These are phyloP conservation scores for Pseudophaeomoniella oleicola DNA, from an alignment of 2,329 filamentous ascomycete genomes.

Conservation along the genomic window DNA sequence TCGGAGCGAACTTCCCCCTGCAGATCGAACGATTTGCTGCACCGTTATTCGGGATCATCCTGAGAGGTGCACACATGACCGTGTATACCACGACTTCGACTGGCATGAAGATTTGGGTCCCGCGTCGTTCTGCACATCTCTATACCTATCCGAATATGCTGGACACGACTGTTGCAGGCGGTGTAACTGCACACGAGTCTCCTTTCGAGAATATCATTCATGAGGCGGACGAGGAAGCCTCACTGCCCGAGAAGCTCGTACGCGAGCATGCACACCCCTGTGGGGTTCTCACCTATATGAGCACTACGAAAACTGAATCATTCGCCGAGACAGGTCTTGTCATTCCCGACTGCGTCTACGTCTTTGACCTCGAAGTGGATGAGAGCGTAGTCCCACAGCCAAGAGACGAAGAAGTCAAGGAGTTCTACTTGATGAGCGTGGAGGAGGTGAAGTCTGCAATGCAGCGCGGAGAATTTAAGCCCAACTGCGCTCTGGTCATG, in stretches of 20 bases:
- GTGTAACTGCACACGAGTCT: slow-evolving; percentile 65
- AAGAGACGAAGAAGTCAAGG: slow-evolving; percentile 77
- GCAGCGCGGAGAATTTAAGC: slow-evolving; percentile 66
- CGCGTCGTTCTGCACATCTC: slow-evolving; percentile 60
- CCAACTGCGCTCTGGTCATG: slow-evolving; percentile 73
- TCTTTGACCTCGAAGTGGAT: slow-evolving; percentile 75
- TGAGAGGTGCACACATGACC: slow-evolving; percentile 71
- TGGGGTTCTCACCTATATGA: slow-evolving; percentile 68
- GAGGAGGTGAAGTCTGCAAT: slow-evolving; percentile 61
- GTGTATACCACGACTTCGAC: slow-evolving; percentile 46
- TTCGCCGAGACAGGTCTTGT: slow-evolving; percentile 70
- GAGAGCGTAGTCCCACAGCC: slow-evolving; percentile 55
- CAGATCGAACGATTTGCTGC: slow-evolving; percentile 67
- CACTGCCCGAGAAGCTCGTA: slow-evolving; percentile 56
- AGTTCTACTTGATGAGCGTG: slow-evolving; percentile 64
- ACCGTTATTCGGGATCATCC: slow-evolving; percentile 59
- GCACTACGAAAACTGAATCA: slow-evolving; percentile 56
- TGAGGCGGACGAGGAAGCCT: slow-evolving; percentile 82
- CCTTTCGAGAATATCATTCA: slow-evolving; percentile 71
- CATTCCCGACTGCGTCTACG: slow-evolving; percentile 82
- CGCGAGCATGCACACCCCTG: slow-evolving; percentile 41
- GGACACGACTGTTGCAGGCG: slow-evolving; percentile 86
- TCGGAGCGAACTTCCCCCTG: slow-evolving; percentile 42
- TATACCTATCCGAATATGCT: slow-evolving; percentile 79
- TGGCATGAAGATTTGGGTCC: slow-evolving; percentile 67